Base-by-base conservation (phyloP, 192 early-diverging fungal genomes). In the Chytriomyces sp. region DNA sequence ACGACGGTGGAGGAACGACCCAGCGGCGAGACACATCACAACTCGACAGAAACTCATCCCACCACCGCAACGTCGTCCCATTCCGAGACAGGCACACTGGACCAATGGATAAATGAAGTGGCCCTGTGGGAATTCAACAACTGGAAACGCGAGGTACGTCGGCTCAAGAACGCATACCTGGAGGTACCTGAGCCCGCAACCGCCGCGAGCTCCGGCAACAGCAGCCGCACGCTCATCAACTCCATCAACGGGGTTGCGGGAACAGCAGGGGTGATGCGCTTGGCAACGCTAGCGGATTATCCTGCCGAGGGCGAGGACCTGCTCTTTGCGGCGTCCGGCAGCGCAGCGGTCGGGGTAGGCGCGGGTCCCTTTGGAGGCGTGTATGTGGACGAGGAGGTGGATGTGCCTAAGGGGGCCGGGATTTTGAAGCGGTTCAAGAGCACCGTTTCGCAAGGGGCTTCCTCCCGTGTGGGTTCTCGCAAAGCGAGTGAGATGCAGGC, bases 291-390 rank as follows among this genome's bases (percentile, higher is more conserved):
- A 14, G 14, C 44, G 44, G 44, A 49, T n/a, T n/a, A n/a, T n/a
- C n/a, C n/a, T n/a, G n/a, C n/a, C n/a, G n/a, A n/a, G n/a, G n/a
- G n/a, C n/a, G n/a, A n/a, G n/a, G n/a, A n/a, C n/a, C n/a, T n/a
- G n/a, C n/a, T n/a, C n/a, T n/a, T n/a, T n/a, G n/a, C n/a, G n/a
- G n/a, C n/a, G n/a, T n/a, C n/a, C n/a, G n/a, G n/a, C n/a, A 8
- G 3, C 7, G 52, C 39, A 10, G 32, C 7, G 1, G 39, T 8
- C n/a, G 68, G 68, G 6, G 55, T 41, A 28, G 68, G 68, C 38
- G 68, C 68, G 7, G 68, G 68, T 8, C 55, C 56, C 0, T 70
- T 70, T 70, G 55, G 68, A 10, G 68, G 68, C 14, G 12, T 19
- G 30, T 41, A 33, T 41, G 62, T 52, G 17, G 68, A 59, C 28